Conservation (phyloP, 2,329 filamentous ascomycete genomes). For the Zasmidium citrigriseum region DNA sequence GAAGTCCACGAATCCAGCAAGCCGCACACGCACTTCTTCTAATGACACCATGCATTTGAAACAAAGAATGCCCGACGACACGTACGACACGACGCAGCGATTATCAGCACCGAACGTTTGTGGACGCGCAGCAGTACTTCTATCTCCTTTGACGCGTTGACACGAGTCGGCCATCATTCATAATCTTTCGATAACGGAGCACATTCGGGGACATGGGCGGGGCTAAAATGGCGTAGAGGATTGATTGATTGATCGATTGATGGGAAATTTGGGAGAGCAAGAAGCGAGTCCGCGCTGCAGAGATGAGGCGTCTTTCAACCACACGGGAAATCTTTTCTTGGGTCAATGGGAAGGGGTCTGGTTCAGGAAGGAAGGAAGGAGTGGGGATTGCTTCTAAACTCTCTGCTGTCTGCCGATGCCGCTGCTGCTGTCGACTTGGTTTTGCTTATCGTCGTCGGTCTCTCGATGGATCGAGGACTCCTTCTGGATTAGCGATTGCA, state of each 20-base stretch:
- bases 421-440: constrained; percentile 9
- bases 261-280: neutral
- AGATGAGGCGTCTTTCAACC: neutral
- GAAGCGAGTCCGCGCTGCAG: neutral
- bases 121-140: constrained; percentile 12
- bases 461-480: neutral
- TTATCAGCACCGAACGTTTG: constrained; percentile 8
- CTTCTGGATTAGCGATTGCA: constrained; percentile 26
- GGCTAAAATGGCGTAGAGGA: constrained; percentile 4
- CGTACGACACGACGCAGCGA: constrained; percentile 23
- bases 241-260: neutral
- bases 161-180: neutral
- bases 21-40: constrained; percentile 99
- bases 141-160: neutral
- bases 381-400: constrained; percentile 7
- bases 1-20: constrained; percentile 99
- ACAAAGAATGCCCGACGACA: constrained; percentile 16
- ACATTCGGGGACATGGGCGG: constrained; percentile 8
- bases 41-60: constrained; percentile 47
- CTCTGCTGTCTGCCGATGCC: constrained; percentile 6
- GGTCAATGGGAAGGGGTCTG: neutral
- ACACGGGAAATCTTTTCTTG: constrained; percentile 10
- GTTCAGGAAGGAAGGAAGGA: neutral
- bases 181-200: constrained; percentile 7
- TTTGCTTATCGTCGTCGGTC: constrained; percentile 21